phyloP scores from a whole-genome alignment of 2,329 filamentous ascomycete species.

The Colletotrichum siamense region DNA sequence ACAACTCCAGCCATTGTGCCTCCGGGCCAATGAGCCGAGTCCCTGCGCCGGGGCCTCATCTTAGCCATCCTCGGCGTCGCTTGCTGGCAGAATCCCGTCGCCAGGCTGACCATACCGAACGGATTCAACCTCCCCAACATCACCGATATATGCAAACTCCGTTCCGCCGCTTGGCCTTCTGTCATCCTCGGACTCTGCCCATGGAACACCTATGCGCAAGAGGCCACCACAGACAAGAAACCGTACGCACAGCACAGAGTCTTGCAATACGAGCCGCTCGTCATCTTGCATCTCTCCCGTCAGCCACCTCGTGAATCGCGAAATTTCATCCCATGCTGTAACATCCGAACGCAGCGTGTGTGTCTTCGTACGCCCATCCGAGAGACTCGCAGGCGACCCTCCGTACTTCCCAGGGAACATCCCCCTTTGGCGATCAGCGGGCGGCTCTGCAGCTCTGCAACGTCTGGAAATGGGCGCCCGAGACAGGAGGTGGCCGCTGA shows the following conservation, averaged over 20 bases:
- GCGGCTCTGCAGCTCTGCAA: not conserved
- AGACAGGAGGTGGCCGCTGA: conserved; percentile 1
- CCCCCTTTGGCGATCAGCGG: not conserved
- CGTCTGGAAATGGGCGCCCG: not conserved
- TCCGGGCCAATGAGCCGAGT: not conserved
- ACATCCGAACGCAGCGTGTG: not conserved
- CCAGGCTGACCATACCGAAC: not conserved
- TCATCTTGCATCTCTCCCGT: not conserved
- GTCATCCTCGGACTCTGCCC: not conserved
- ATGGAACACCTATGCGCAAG: not conserved
- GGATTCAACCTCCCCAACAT: not conserved
- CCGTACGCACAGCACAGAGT: not conserved
- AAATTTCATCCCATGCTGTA: not conserved
- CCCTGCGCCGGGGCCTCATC: conserved; percentile 1
- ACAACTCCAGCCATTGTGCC: not conserved
- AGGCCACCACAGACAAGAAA: too few species aligned
- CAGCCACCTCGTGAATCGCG: not conserved
- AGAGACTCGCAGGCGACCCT: not conserved
- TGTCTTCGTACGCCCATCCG: not conserved
- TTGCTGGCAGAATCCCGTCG: not conserved
- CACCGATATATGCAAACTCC: not conserved
- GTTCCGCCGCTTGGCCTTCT: conserved; percentile 7
- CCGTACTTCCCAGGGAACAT: not conserved
- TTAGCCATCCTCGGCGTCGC: not conserved
- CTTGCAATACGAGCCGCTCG: not conserved